Percentiles rank a stretch among this genome's conserved stretches.
These are phyloP conservation scores for Zymoseptoria pseudotritici DNA, from an alignment of 2,329 filamentous ascomycete species.

Conservation along the genomic window DNA sequence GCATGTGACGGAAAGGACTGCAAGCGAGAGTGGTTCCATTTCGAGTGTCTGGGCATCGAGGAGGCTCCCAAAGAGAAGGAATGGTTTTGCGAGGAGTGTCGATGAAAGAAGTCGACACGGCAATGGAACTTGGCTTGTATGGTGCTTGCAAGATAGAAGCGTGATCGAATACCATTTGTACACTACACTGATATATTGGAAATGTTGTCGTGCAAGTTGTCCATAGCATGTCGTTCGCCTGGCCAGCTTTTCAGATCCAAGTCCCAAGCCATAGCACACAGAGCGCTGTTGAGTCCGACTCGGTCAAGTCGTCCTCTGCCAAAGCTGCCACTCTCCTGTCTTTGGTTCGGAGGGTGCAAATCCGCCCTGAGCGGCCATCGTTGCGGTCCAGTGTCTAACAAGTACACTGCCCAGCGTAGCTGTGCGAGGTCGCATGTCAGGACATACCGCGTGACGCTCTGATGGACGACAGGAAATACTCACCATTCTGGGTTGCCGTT, in stretches of 20 bases:
- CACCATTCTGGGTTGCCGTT: not conserved
- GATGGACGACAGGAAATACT: not conserved
- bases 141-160: not conserved
- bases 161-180: not conserved
- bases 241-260: not conserved
- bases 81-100: slow-evolving; percentile 22
- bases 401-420: not conserved
- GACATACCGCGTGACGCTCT: not conserved
- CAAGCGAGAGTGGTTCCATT: slow-evolving; percentile 74
- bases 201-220: not conserved
- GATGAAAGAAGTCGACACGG: not conserved
- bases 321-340: not conserved
- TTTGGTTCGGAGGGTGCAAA: not conserved
- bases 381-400: not conserved
- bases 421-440: not conserved
- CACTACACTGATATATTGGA: not conserved
- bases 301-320: not conserved
- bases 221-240: not conserved
- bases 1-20: slow-evolving; percentile 72
- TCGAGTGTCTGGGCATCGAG: slow-evolving; percentile 63
- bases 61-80: slow-evolving; percentile 45
- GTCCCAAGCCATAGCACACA: not conserved
- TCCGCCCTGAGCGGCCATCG: no score
- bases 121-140: not conserved
- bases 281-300: not conserved